Conservation (phyloP, 2,329 filamentous ascomycete species). For the Elsinoe perseae region DNA sequence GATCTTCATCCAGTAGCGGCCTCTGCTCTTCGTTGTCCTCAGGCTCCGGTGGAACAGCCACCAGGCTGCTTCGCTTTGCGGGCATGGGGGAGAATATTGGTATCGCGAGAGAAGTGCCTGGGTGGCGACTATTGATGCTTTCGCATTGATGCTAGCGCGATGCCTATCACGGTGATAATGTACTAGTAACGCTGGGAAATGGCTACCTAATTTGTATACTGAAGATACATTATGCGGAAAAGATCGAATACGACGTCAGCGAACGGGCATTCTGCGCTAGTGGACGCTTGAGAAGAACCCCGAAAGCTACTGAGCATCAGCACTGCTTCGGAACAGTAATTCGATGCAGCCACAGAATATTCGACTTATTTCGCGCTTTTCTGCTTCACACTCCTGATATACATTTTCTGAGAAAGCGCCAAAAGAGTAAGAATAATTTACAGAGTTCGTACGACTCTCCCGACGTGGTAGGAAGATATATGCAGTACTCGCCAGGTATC, state of each 20-base stretch:
- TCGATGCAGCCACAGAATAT: too few relatives aligned
- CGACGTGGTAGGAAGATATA: too few relatives aligned
- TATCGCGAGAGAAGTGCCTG: not conserved
- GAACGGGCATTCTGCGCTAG: not conserved
- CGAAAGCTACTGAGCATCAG: not conserved
- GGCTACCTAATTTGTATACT: not conserved
- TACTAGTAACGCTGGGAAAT: not conserved
- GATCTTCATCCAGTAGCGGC: conserved; percentile 17
- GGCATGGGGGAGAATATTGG: not conserved
- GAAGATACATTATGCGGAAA: not conserved
- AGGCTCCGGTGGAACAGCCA: conserved; percentile 15
- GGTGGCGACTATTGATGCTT: not conserved
- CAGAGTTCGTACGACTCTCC: too few relatives aligned
- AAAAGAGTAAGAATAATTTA: too few relatives aligned
- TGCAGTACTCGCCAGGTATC: too few relatives aligned
- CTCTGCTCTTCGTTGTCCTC: conserved; percentile 17
- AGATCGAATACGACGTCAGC: not conserved
- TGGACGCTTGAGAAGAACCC: not conserved
- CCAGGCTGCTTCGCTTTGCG: conserved; percentile 4
- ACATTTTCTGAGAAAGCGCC: too few relatives aligned
- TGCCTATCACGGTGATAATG: not conserved
- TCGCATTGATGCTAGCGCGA: not conserved
- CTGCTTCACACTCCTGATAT: too few relatives aligned
- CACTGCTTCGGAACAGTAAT: not conserved
- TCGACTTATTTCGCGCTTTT: too few relatives aligned